Conservation (phyloP, 352 stramenopile genomes). For the Phytophthora constricta region DNA sequence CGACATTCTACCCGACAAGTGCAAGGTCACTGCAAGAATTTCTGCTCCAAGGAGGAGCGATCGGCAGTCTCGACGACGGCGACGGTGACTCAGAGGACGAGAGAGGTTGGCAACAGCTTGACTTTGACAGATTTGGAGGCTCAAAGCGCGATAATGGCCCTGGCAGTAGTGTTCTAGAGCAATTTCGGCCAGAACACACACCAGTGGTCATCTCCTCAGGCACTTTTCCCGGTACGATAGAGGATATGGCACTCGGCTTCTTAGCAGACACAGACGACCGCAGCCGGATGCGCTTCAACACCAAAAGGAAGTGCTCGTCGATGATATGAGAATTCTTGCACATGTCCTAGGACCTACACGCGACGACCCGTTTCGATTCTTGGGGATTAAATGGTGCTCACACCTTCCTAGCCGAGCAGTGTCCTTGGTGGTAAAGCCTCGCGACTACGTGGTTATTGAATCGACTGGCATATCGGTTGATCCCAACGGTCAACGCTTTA, state of each 20-base stretch:
- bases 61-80: slow-evolving; percentile 26
- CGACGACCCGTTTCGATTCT: slow-evolving; percentile 51
- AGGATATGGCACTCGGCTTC: slow-evolving; percentile 49
- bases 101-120: slow-evolving; percentile 23
- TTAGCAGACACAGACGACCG: slow-evolving; percentile 45
- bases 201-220: slow-evolving; percentile 39
- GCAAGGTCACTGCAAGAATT: slow-evolving; percentile 24
- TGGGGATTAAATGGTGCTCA: slow-evolving; percentile 56
- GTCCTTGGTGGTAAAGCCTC: slow-evolving; percentile 45
- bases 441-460: slow-evolving; percentile 62
- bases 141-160: slow-evolving; percentile 20
- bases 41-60: slow-evolving; percentile 1
- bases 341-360: slow-evolving; percentile 26
- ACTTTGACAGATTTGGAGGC: slow-evolving; percentile 38
- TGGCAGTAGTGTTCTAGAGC: slow-evolving; percentile 40
- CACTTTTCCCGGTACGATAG: slow-evolving; percentile 44
- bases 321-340: slow-evolving; percentile 33
- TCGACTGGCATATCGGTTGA: slow-evolving; percentile 52
- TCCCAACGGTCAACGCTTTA: slow-evolving; percentile 37
- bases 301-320: slow-evolving; percentile 26
- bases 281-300: slow-evolving; percentile 24
- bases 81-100: slow-evolving; percentile 34
- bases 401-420: slow-evolving; percentile 17
- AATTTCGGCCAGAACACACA: slow-evolving; percentile 39
- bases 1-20: slow-evolving; percentile 29